Percentiles rank a stretch among this genome's conserved stretches.
Conservation (phyloP, 2,329 filamentous ascomycete genomes). For the Exophiala oligosperma region DNA sequence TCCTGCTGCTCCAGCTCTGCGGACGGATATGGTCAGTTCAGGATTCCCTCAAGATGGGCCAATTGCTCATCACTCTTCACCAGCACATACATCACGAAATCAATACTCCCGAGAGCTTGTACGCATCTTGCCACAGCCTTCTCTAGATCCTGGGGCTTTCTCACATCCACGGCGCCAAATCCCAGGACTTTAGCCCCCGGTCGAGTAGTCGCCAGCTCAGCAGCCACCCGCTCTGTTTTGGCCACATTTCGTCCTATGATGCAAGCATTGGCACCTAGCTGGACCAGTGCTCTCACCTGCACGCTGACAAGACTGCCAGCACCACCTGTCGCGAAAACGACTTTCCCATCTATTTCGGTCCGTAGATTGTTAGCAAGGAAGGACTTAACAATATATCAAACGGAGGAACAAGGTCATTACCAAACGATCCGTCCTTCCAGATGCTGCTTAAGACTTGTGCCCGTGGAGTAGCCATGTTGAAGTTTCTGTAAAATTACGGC, state of each 20-base stretch:
- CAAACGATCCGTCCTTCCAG: not conserved
- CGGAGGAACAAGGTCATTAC: not conserved
- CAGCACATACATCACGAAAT: constrained; percentile 77
- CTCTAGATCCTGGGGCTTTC: constrained; percentile 67
- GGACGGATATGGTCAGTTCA: not conserved
- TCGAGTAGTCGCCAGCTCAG: constrained; percentile 75
- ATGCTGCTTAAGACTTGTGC: not conserved
- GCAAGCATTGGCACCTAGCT: constrained; percentile 86
- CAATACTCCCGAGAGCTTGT: constrained; percentile 78
- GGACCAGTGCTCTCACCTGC: constrained; percentile 84
- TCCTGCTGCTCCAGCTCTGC: constrained; percentile 17
- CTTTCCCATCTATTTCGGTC: constrained; percentile 66
- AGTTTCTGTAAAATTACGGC: too few species aligned
- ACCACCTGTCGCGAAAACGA: constrained; percentile 91
- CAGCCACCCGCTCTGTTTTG: constrained; percentile 79
- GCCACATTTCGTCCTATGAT: constrained; percentile 79
- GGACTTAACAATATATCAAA: not conserved
- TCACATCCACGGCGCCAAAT: constrained; percentile 72
- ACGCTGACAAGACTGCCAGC: constrained; percentile 90
- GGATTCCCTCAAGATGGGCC: not conserved
- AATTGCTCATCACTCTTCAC: not conserved
- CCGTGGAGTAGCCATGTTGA: not conserved
- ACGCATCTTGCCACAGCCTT: constrained; percentile 76
- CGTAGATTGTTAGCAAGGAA: not conserved
- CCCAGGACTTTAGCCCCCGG: constrained; percentile 79